Base-by-base conservation (phyloP, 2,329 filamentous ascomycete species). In the Fusarium sp. region DNA sequence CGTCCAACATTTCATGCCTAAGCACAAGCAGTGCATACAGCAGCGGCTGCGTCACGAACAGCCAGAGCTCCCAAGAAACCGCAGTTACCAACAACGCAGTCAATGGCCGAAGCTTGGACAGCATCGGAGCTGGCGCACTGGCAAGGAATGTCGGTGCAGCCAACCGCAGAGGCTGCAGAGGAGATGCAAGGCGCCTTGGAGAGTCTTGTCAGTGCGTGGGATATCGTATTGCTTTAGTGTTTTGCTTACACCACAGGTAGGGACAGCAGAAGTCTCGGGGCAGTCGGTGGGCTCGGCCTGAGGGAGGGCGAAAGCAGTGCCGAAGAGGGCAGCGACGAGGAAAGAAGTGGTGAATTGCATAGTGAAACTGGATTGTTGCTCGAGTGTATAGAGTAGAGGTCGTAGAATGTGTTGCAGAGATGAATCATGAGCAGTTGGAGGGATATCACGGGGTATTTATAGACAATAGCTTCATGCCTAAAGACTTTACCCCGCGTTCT, bases 21-120 rank as follows among this genome's bases (percentile, higher is more conserved):
- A 9, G 61, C 58, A 13, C 63, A 66, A 48, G 63, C 53, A 9
- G 61, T 66, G 48, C 63, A 66, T 8, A 60, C 63, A 21, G 63
- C 63, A n/a, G 53, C 49, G 1, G 63, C 63, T 23, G 63, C 59
- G 17, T 48, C 58, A 27, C 60, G 63, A 7, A 66, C 63, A 1
- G 19, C 27, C 0, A 66, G 47, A 11, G 63, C 63, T 6, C 33
- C 41, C 4, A 27, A 38, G 10, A 65, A 19, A 11, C 63, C 63
- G 13, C 63, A 66, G 43, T 65, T 65, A 14, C 47, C 41, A 9
- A 66, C 11, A 10, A 66, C 63, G 9, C 63, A 66, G 17, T 37
- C 33, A 6, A 66, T 43, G 39, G 63, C 63, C 1, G 63, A 65
- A 9, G 63, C 49, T 11, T 66, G 63, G 9, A 66, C 51, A 1